A percentile compares a stretch with the other conserved stretches of the same genome.
Conservation (phyloP, 257 asterid species). For the Plectranthus barbatus region DNA sequence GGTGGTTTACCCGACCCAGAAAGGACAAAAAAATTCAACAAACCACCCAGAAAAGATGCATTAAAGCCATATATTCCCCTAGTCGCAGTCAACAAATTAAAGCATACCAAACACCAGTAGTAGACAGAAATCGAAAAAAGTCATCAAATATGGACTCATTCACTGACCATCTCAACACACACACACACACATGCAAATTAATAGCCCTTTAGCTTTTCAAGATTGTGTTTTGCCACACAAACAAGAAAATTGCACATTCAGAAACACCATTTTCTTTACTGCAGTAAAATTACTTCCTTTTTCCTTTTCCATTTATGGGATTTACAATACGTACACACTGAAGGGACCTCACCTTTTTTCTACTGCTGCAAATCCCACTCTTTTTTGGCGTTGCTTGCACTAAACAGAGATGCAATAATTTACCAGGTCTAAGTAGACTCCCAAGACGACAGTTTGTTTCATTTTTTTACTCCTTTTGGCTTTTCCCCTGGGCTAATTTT, state of each 20-base stretch:
- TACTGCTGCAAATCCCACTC: constrained; percentile 20
- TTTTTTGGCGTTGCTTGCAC: constrained; percentile 3
- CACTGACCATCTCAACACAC: constrained; percentile 19
- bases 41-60: constrained; percentile 33
- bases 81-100: constrained; percentile 35
- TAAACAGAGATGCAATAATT: constrained; percentile 21
- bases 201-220: neutral
- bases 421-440: constrained; percentile 14
- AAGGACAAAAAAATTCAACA: constrained; percentile 29
- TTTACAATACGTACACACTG: constrained; percentile 15
- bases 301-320: constrained; percentile 23
- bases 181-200: neutral
- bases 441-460: neutral
- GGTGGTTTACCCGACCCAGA: constrained; percentile 14
- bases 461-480: neutral
- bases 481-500: too few relatives aligned
- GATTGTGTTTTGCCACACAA: constrained; percentile 4
- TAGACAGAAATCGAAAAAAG: constrained; percentile 16
- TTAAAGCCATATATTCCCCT: constrained; percentile 22
- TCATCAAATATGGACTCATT: constrained; percentile 24
- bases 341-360: neutral
- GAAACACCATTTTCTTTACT: neutral
- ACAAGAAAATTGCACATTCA: constrained; percentile 1
- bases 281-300: constrained; percentile 1
- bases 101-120: constrained; percentile 23